Evolutionary conservation across 192 early-diverging fungal species (phyloP), one percentile per base, ranked within the genome.

Genomic region (Dimargaris xerosporica): DNA sequence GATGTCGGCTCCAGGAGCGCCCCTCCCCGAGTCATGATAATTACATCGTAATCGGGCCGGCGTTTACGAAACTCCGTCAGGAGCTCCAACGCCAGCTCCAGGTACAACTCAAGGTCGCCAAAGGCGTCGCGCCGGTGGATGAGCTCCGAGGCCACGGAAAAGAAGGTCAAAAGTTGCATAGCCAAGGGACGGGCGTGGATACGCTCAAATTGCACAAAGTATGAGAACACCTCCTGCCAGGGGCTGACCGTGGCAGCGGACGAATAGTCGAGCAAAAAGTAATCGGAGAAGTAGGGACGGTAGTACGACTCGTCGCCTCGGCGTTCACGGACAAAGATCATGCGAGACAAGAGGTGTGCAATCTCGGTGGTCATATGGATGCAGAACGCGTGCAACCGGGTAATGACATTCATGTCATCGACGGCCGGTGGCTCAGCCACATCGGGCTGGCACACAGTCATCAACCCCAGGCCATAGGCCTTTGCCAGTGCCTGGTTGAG

Each of bases 41-140:
- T 64, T 12, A 69, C 75, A 23, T 71, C 75, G 53, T 77, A 77
- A 66, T 73, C 75, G 5, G 75, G 75, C 21, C 75, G 67, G 26
- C 71, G 71, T 66, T 73, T 73, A 48, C 75, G 71, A 43, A 69
- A 71, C 62, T 77, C 75, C 23, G 75, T 77, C 51, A 77, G 65
- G 44, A 77, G 70, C 61, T 73, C 75, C 16, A 67, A 52, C 21
- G 69, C 66, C 70, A 71, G 67, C 21, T 55, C 66, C 34, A 77
- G 47, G 41, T 73, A 77, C 50, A 77, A 45, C 66, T 77, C 75
- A 0, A 72, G 69, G 26, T 77, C 68, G 62, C 73, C 73, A 45
- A 71, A 17, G 41, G 71, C 67, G 62, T 77, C 73, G 45, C 72
- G 71, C 6, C 58, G 65, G 34, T 73, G 65, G 25, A 77, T 54